Conservation (phyloP, 2,329 filamentous ascomycete species). For the Exutisphaerella laricina region DNA sequence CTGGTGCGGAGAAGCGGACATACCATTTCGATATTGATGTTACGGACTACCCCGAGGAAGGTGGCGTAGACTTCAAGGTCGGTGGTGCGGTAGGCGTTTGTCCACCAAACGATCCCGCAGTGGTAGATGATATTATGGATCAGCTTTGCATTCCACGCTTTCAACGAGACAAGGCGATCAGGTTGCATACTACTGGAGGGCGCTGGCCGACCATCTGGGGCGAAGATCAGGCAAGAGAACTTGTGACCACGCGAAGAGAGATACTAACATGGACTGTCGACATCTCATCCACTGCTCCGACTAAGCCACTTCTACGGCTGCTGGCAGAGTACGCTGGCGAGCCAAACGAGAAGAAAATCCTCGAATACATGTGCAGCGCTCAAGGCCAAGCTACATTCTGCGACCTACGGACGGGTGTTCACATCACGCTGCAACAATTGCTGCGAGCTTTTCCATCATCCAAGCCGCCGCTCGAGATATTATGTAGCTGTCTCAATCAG, state of each 20-base stretch:
- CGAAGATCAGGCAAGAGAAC: conserved; percentile 73
- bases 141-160: conserved; percentile 73
- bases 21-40: conserved; percentile 97
- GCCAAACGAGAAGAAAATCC: conserved; percentile 78
- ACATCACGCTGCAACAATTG: conserved; percentile 79
- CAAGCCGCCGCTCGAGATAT: conserved; percentile 75
- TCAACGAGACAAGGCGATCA: conserved; percentile 75
- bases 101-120: conserved; percentile 70
- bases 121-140: conserved; percentile 81
- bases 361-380: conserved; percentile 77
- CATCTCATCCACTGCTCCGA: conserved; percentile 86
- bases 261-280: conserved; percentile 95
- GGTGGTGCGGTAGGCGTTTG: conserved; percentile 92
- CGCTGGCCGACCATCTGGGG: conserved; percentile 99
- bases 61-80: conserved; percentile 87
- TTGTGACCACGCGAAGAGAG: conserved; percentile 86
- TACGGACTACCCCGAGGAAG: conserved; percentile 83
- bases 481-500: conserved; percentile 74
- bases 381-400: conserved; percentile 92
- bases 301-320: conserved; percentile 77
- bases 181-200: conserved; percentile 71
- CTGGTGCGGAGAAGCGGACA: conserved; percentile 90
- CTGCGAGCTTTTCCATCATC: conserved; percentile 88
- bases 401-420: conserved; percentile 78
- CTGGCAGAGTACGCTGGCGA: conserved; percentile 79